Conservation (phyloP, 2,329 filamentous ascomycete genomes). For the Madurella mycetomatis region DNA sequence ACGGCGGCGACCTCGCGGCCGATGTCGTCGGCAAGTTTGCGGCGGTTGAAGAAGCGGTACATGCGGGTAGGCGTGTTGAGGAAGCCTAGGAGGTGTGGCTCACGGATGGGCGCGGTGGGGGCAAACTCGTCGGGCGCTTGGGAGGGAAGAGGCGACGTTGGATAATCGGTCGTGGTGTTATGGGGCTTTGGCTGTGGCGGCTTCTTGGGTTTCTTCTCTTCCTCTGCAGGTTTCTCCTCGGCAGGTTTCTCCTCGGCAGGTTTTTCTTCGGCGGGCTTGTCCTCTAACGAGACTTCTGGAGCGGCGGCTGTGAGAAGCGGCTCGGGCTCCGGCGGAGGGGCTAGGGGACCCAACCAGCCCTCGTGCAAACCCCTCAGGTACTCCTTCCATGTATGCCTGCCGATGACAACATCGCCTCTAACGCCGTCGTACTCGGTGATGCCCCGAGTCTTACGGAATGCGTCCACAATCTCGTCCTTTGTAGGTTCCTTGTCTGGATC, state of each 20-base stretch:
- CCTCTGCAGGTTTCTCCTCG: constrained; percentile 40
- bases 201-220: constrained; percentile 52
- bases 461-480: constrained; percentile 57
- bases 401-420: constrained; percentile 81
- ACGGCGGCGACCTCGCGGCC: constrained; percentile 83
- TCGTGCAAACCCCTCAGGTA: constrained; percentile 91
- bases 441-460: constrained; percentile 60
- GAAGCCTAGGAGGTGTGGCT: constrained; percentile 91
- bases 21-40: constrained; percentile 78
- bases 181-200: constrained; percentile 66
- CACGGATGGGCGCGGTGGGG: constrained; percentile 66
- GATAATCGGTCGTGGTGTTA: constrained; percentile 69
- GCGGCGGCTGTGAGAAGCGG: constrained; percentile 25
- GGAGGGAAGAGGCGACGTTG: constrained; percentile 57
- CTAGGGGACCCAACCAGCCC: constrained; percentile 87
- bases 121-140: constrained; percentile 67
- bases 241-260: constrained; percentile 37
- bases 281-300: constrained; percentile 13
- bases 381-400: constrained; percentile 94
- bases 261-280: constrained; percentile 34
- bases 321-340: constrained; percentile 46
- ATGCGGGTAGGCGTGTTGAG: constrained; percentile 82
- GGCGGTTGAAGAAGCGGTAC: constrained; percentile 81
- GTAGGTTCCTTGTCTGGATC: constrained; percentile 44
- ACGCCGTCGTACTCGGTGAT: constrained; percentile 68